These are phyloP conservation scores for Epichloe coenophiala DNA, from an alignment of 2,329 filamentous ascomycete species.

Conservation along the genomic window DNA sequence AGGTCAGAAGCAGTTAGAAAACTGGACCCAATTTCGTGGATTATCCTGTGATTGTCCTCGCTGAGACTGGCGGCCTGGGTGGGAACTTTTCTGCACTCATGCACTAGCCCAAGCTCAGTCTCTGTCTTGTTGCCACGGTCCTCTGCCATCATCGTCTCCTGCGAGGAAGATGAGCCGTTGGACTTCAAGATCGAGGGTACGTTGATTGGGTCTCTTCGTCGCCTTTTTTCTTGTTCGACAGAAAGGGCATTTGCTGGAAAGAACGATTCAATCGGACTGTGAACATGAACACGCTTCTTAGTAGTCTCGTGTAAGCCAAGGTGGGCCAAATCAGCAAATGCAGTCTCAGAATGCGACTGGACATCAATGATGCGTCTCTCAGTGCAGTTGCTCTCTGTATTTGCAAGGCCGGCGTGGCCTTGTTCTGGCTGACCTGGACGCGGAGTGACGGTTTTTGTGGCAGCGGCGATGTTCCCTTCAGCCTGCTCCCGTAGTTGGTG, in stretches of 20 bases:
- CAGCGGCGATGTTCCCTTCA: neutral
- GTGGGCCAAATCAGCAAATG: neutral
- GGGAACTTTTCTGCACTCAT: constrained; percentile 9
- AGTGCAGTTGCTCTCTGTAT: neutral
- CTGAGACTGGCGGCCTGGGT: constrained; percentile 3
- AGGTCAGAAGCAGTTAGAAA: constrained; percentile 8
- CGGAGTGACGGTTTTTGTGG: neutral
- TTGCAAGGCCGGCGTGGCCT: neutral
- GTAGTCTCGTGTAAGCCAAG: neutral
- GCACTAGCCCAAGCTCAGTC: constrained; percentile 12
- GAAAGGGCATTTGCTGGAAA: constrained; percentile 17
- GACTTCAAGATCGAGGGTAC: constrained; percentile 23
- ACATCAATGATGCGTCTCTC: neutral
- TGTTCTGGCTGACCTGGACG: neutral
- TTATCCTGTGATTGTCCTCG: constrained; percentile 8
- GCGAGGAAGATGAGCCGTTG: constrained; percentile 1
- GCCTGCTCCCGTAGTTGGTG: constrained; percentile 9
- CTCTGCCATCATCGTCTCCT: constrained; percentile 4
- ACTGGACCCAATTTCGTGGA: constrained; percentile 16
- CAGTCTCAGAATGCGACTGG: neutral
- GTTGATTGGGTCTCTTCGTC: constrained; percentile 16
- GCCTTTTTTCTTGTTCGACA: constrained; percentile 21
- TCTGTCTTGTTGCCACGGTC: constrained; percentile 1
- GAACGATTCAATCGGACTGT: constrained; percentile 6
- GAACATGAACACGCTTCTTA: constrained; percentile 5